Evolutionary conservation across 1,284 basidiomycete species (phyloP).

Genomic region (Afroboletus lepidellus): DNA sequence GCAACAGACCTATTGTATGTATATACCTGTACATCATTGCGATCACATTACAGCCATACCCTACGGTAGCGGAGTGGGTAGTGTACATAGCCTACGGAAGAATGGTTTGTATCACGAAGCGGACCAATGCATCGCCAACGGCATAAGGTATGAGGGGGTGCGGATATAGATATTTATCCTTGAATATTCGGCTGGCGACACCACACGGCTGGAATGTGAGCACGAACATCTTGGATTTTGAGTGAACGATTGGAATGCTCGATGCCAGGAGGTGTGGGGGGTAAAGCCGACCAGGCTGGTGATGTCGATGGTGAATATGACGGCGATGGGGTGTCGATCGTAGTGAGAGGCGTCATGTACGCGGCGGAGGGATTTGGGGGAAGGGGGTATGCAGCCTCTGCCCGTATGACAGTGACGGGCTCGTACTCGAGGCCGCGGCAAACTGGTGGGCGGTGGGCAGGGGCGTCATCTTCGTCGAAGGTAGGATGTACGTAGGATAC

Average conservation of each 20-base stretch:
- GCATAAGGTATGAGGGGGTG: too few relatives aligned
- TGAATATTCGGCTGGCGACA: too few relatives aligned
- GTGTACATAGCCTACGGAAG: too few relatives aligned
- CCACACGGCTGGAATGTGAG: conserved; percentile 48
- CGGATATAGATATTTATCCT: too few relatives aligned
- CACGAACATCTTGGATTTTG: conserved; percentile 47
- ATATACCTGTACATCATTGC: too few relatives aligned
- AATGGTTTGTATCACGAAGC: too few relatives aligned
- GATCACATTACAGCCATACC: too few relatives aligned
- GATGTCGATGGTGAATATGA: conserved; percentile 50
- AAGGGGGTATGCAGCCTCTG: conserved; percentile 34
- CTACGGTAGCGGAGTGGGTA: too few relatives aligned
- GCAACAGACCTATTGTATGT: too few relatives aligned
- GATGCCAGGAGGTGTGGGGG: conserved; percentile 49
- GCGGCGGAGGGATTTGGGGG: conserved; percentile 20
- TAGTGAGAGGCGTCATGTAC: conserved; percentile 38
- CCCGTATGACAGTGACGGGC: conserved; percentile 49
- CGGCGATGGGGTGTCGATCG: conserved; percentile 48
- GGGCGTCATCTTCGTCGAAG: conserved; percentile 53
- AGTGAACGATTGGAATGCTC: conserved; percentile 35
- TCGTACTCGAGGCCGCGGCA: conserved; percentile 46
- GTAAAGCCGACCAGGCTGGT: conserved; percentile 54
- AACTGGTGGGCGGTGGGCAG: conserved; percentile 51
- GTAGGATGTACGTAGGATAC: conserved; percentile 59
- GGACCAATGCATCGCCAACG: too few relatives aligned